phyloP scores from a whole-genome alignment of 2,329 filamentous ascomycete genomes.

The Fusarium pseudoanthophilum region DNA sequence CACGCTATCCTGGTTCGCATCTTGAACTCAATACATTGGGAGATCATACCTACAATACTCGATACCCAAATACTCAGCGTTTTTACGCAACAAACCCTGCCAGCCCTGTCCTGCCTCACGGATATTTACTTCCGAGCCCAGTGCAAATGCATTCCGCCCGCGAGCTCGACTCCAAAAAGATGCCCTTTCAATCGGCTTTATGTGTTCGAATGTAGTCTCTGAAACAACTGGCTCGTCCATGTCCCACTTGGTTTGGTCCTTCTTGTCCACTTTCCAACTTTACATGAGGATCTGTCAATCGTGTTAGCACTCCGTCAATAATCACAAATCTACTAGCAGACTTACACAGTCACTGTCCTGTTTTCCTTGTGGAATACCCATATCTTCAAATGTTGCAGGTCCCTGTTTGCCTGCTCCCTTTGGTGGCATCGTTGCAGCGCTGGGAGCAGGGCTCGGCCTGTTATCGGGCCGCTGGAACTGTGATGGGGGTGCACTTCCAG shows the following conservation, averaged over 20 bases:
- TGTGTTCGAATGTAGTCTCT: slow-evolving; percentile 14
- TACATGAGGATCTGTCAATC: slow-evolving; percentile 44
- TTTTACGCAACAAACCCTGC: slow-evolving; percentile 17
- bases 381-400: slow-evolving; percentile 96
- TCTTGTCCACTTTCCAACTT: neutral
- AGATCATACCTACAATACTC: slow-evolving; percentile 24
- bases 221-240: slow-evolving; percentile 4
- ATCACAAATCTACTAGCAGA: slow-evolving; percentile 34
- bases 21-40: slow-evolving; percentile 25
- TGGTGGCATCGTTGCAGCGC: slow-evolving; percentile 52
- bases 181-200: slow-evolving; percentile 21
- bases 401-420: slow-evolving; percentile 68
- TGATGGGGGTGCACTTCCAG: slow-evolving; percentile 53
- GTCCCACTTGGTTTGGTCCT: neutral
- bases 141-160: slow-evolving; percentile 34
- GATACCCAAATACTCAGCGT: slow-evolving; percentile 26
- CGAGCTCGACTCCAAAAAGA: slow-evolving; percentile 35
- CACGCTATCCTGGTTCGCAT: slow-evolving; percentile 10
- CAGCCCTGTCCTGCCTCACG: slow-evolving; percentile 7
- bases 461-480: slow-evolving; percentile 44
- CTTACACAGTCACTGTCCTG: slow-evolving; percentile 91
- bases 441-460: slow-evolving; percentile 47
- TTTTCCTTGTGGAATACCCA: slow-evolving; percentile 90
- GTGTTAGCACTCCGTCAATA: neutral
- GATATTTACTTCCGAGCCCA: slow-evolving; percentile 20